Evolutionary conservation across 148 eudicot species (phyloP), one percentile per base, ranked within the genome.

Genomic region (Vaccinium darrowii): DNA sequence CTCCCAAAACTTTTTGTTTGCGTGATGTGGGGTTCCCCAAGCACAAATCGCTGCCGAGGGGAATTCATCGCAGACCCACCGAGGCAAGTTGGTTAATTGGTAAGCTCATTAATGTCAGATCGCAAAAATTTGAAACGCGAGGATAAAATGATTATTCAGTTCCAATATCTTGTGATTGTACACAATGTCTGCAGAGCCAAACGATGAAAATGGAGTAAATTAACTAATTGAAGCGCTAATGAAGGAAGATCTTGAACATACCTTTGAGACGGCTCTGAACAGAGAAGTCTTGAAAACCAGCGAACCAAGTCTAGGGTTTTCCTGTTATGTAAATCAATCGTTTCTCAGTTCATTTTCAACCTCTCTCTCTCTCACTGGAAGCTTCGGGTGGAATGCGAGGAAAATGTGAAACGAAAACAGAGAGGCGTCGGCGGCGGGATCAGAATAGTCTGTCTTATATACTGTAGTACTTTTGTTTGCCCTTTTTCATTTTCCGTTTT

Each of bases 301-400:
- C 33, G 39, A 27, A 52, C n/a, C n/a, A 25, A 60, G 81, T 53
- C 62, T 78, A 78, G 62, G 81, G 39, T 78, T 78, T 25, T 78
- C 14, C 13, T 47, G 54, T 57, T 21, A 3, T 60, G 65, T 2
- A 43, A 43, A 43, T 33, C 19, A 3, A 5, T 11, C 33, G 54
- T 6, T 25, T 51, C 39, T 50, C 19, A 13, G 5, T 25, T 25
- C 19, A 19, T 43, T 23, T 13, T 52, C 58, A 50, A 39, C 9
- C n/a, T n/a, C n/a, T n/a, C 57, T 47, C 16, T 79, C 65, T 76
- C 81, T 47, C 47, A 30, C 12, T 43, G 81, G 81, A 25, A 51
- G 78, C 50, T 39, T 72, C 76, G 76, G 76, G 33, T 23, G 43
- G 62, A 78, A 53, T 23, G 81, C 39, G 79, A 76, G 33, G n/a